Percentiles rank a stretch among this genome's conserved stretches.
Conservation (phyloP, 225 moss, liverwort and hornwort species). For the Climacium dendroides region DNA sequence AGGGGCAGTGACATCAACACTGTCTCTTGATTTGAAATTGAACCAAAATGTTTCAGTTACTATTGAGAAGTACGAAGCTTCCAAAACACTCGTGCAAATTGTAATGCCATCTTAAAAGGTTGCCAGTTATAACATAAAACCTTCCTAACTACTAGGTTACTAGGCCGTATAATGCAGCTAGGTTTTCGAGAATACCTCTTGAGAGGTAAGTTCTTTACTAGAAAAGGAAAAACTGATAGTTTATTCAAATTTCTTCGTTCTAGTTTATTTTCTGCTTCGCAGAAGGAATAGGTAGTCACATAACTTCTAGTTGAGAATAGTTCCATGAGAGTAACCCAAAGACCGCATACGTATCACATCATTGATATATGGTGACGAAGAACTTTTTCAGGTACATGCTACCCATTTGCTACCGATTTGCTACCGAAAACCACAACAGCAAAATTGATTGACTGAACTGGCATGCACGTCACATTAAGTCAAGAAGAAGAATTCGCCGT, state of each 20-base stretch:
- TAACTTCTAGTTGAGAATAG: background rate
- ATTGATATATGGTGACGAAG: background rate
- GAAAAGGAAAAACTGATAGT: background rate
- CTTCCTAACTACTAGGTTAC: no score
- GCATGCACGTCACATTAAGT: background rate
- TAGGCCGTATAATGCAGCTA: background rate
- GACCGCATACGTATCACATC: background rate
- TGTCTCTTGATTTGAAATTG: background rate
- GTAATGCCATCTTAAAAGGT: background rate
- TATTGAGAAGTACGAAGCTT: background rate
- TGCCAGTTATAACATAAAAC: background rate
- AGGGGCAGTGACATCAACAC: background rate
- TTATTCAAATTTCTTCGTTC: background rate
- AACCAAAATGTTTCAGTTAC: background rate
- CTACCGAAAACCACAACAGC: background rate
- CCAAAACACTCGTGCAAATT: background rate
- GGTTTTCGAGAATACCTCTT: background rate
- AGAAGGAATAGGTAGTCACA: background rate
- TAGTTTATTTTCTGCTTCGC: background rate
- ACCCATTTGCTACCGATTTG: no score
- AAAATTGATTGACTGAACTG: background rate
- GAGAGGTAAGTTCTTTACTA: background rate
- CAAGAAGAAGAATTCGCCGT: background rate
- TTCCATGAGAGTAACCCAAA: background rate
- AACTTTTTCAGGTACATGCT: background rate